Percentiles rank a stretch among this genome's conserved stretches.
Evolutionary conservation across 2,329 filamentous ascomycete genomes (phyloP).

Genomic region (Microdochium trichocladiopsis): DNA sequence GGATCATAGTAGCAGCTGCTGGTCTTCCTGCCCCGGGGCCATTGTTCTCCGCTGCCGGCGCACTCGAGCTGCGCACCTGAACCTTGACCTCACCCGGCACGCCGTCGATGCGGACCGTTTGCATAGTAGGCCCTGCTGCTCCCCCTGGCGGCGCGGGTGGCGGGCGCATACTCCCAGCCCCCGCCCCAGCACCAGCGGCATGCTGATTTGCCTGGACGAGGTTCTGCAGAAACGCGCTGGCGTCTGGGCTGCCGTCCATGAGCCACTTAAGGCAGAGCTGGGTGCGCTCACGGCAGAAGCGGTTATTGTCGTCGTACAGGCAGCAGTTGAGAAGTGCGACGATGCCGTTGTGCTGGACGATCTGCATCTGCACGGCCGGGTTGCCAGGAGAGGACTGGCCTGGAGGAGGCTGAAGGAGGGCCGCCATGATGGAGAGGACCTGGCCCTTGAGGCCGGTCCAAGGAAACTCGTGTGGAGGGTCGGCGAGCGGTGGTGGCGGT

Average conservation of each 20-base stretch:
- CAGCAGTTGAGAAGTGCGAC: conserved; percentile 86
- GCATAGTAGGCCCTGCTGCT: no score
- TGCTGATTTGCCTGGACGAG: conserved; percentile 35
- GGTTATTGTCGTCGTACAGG: conserved; percentile 85
- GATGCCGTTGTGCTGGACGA: conserved; percentile 77
- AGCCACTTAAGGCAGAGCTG: conserved; percentile 84
- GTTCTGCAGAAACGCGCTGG: conserved; percentile 63
- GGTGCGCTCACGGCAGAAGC: conserved; percentile 86
- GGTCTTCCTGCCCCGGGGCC: not conserved
- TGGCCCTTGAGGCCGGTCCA: conserved; percentile 82
- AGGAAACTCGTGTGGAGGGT: conserved; percentile 55
- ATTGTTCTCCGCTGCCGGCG: conserved; percentile 6
- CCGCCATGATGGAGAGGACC: conserved; percentile 83
- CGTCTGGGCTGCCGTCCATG: conserved; percentile 67
- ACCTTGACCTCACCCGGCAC: conserved; percentile 50
- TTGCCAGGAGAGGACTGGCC: conserved; percentile 55
- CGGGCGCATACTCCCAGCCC: conserved; percentile 5
- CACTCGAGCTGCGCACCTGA: conserved; percentile 33
- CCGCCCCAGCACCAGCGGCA: conserved; percentile 15
- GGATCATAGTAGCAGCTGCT: not conserved
- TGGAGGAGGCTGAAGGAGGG: conserved; percentile 76
- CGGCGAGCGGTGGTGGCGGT: conserved; percentile 48
- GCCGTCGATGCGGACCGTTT: conserved; percentile 45
- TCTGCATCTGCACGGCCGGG: conserved; percentile 77
- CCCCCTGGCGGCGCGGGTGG: conserved; percentile 14